Evolutionary conservation across 768 basidiomycete genomes (phyloP), one percentile per base, ranked within the genome.

Genomic region (Kwoniella dendrophila): DNA sequence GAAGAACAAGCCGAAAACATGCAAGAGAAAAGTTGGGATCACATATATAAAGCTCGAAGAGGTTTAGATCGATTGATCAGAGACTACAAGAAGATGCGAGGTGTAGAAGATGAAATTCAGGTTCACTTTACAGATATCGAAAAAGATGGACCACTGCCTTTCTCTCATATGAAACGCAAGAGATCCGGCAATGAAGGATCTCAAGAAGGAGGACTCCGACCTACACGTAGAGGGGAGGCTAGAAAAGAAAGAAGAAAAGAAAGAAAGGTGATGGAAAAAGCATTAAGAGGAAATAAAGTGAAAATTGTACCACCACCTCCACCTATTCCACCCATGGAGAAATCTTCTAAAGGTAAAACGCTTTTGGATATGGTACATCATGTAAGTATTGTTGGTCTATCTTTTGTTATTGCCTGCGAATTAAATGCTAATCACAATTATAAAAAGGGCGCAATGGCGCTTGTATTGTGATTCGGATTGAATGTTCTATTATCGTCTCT

Each of bases 311-410:
- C n/a, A n/a, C n/a, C n/a, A n/a, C 27, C n/a, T 30, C 51, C 29
- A 18, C 54, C 36, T 7, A 43, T 55, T 14, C 53, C 54, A 12
- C 43, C 52, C 12, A 54, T 54, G 18, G 53, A 62, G 45, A 49
- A 44, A 12, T 36, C 53, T 16, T 62, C 60, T 26, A 55, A 27
- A 40, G 51, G 41, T 12, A 62, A 49, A 29, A 54, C 40, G 43
- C 18, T 65, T 26, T 27, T 59, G 40, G 63, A 65, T 27, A 45
- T 54, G 49, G 30, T 65, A 14, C 63, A 65, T 47, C 51, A 65
- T 51, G 63, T 65, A 53, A 65, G 63, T 65, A n/a, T n/a, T n/a
- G 27, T 38, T 7, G 18, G 24, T 34, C 7, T 47, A 20, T 36
- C 50, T 30, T 3, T 44, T 34, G 47, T 48, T 36, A 7, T n/a